Percentiles rank a stretch among this genome's conserved stretches.
Conservation (phyloP, 352 stramenopile genomes). For the Pythium brachiatum region DNA sequence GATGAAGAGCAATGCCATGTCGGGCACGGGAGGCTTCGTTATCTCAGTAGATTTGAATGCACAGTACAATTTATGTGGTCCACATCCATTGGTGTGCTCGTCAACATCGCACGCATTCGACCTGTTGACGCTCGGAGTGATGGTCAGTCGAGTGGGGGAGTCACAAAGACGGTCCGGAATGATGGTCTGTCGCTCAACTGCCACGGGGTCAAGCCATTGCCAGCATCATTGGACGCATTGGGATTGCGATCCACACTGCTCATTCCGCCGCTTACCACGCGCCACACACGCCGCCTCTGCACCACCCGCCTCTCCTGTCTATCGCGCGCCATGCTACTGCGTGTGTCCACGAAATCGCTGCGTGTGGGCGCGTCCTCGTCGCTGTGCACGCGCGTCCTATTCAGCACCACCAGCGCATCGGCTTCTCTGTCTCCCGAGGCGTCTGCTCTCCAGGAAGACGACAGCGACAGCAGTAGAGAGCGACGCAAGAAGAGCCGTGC, state of each 20-base stretch:
- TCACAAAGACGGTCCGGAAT: background rate
- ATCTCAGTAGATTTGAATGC: too few species aligned
- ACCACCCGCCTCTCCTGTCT: background rate
- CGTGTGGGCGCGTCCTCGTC: background rate
- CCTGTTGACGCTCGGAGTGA: background rate
- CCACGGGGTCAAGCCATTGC: background rate
- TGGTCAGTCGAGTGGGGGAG: background rate
- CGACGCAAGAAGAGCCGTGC: constrained; percentile 10
- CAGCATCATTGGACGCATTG: background rate
- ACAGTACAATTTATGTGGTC: background rate
- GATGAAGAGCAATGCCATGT: too few species aligned
- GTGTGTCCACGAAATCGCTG: constrained; percentile 3
- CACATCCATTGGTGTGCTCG: background rate
- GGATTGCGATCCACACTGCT: background rate
- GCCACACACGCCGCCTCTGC: background rate
- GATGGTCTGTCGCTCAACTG: background rate
- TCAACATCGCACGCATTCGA: background rate
- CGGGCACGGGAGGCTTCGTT: too few species aligned
- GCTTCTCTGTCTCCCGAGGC: background rate
- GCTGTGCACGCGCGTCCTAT: background rate
- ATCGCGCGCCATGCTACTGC: background rate
- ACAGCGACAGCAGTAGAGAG: background rate
- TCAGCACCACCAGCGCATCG: background rate
- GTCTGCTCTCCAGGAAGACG: background rate
- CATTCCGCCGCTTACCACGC: background rate